phyloP scores from a whole-genome alignment of 106 monocot species.

The Dendrobium officinale region DNA sequence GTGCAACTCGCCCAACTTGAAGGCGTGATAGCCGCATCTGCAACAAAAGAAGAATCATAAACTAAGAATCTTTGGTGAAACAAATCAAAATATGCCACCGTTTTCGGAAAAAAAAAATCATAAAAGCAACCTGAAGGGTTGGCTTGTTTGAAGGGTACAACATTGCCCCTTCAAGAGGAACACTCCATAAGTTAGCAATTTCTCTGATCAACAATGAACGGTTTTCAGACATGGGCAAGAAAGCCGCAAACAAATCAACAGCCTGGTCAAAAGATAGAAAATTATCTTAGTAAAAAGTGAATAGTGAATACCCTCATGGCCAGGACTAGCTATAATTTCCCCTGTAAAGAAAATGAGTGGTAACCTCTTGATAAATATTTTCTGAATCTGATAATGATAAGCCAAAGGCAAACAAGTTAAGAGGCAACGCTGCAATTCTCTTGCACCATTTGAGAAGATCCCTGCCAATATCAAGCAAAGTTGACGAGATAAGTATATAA shows the following conservation, averaged over 20 bases:
- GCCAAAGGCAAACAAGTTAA: conserved; percentile 26
- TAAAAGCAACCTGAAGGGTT: conserved; percentile 43
- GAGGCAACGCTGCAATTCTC: conserved; percentile 39
- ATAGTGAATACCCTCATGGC: neutral
- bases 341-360: neutral
- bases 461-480: conserved; percentile 31
- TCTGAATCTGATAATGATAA: conserved; percentile 33
- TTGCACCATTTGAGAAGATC: conserved; percentile 93
- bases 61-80: neutral
- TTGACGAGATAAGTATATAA: conserved; percentile 3
- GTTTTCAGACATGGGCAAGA: conserved; percentile 27
- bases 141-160: conserved; percentile 41
- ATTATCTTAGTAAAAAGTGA: neutral
- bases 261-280: conserved; percentile 35
- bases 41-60: conserved; percentile 7
- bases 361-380: conserved; percentile 81
- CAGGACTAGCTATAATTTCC: neutral
- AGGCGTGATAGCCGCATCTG: conserved; percentile 36
- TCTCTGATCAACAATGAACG: conserved; percentile 39
- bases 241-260: conserved; percentile 76
- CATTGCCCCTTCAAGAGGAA: conserved; percentile 25
- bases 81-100: conserved; percentile 5
- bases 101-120: neutral
- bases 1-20: conserved; percentile 59
- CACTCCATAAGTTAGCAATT: conserved; percentile 43